Base-by-base conservation (phyloP, 192 early-diverging fungal genomes). In the Mortierella claussenii region DNA sequence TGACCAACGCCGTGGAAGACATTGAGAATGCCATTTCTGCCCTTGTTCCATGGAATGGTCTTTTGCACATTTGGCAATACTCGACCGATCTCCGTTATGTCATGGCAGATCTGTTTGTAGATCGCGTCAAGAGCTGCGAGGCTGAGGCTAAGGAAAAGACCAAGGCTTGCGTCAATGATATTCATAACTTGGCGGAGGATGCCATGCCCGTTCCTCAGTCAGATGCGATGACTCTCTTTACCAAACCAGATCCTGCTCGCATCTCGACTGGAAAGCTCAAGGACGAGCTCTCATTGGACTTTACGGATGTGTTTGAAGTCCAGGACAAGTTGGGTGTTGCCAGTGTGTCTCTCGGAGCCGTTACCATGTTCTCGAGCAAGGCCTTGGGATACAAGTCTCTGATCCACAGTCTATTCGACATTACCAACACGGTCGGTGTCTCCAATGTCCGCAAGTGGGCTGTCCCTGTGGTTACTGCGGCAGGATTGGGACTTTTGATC, bases 11-110 rank as follows among this genome's bases (percentile, higher is more conserved):
- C 51, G 81, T 92, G 43, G 84, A 89, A 30, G 81, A 94, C 27
- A 76, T 97, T 30, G 89, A 93, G 63, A 78, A 83, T 21, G 79
- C 84, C 17, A 87, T 89, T 60, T 80, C 87, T 23, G 86, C 89
- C 37, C 70, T 84, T 21, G 85, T 94, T 12, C 84, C 91, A 45
- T 99, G 91, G 80, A 86, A 87, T 27, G 96, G 97, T 28, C 65
- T 96, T 37, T 65, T 95, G 17, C 87, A 91, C 55, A 86, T 93
- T 36, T 96, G 94, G 94, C 83, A 88, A 46, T 99, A 97, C 80
- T 94, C 96, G 15, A 83, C 88, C 44, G 90, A 91, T 49, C 79
- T 99, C 58, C 82, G 90, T 53, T 85, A 88, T 57, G 81, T 86
- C 42, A 89, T 92, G 85, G 81, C 88, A 11, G 83, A 89, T 36